Percentiles rank a stretch among this genome's conserved stretches.
These are phyloP conservation scores for Rhodomyrtus tomentosa DNA, from an alignment of 345 rosid species.

Conservation along the genomic window DNA sequence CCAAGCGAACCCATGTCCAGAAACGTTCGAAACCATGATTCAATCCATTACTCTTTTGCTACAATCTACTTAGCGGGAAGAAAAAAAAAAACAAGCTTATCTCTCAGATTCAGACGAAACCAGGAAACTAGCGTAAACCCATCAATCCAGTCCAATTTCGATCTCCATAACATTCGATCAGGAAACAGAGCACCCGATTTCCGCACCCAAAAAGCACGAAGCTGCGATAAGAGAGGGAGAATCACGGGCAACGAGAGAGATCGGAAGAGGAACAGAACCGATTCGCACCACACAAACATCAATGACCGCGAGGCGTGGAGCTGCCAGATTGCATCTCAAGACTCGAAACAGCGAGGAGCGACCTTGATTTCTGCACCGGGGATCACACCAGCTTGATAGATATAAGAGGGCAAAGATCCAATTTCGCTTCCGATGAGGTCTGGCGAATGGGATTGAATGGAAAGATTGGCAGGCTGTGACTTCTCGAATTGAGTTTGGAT, in stretches of 20 bases:
- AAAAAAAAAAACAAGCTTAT: neutral
- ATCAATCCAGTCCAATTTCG: neutral
- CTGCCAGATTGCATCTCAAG: neutral
- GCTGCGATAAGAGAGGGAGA: neutral
- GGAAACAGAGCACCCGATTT: neutral
- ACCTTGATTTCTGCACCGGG: neutral
- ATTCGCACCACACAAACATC: neutral
- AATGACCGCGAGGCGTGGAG: neutral
- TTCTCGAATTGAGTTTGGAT: neutral
- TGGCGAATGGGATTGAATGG: neutral
- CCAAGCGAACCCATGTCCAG: neutral
- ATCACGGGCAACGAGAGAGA: neutral
- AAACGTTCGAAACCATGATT: neutral
- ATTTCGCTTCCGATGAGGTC: neutral
- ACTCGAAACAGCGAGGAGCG: neutral
- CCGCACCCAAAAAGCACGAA: neutral
- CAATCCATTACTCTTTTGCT: neutral
- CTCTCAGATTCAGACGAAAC: neutral
- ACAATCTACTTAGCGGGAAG: neutral
- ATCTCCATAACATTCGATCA: neutral
- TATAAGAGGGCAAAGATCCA: neutral
- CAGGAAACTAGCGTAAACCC: neutral
- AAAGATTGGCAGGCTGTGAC: neutral
- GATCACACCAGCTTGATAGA: neutral
- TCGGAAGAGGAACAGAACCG: neutral